Evolutionary conservation across 1,284 basidiomycete genomes (phyloP).

Genomic region (Cutaneotrichosporon sp.): DNA sequence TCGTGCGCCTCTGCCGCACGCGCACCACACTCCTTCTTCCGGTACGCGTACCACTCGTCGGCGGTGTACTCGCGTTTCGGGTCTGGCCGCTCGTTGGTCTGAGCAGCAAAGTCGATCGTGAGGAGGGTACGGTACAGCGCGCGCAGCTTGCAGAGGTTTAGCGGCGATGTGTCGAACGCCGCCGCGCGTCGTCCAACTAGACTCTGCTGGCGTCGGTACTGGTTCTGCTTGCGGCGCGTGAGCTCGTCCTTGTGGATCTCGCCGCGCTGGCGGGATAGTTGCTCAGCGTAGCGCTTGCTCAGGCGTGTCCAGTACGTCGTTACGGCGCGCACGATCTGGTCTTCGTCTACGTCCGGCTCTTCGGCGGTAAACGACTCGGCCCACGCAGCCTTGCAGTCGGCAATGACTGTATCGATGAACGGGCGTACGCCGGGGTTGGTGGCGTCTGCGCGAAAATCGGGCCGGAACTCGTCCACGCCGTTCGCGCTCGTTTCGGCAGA

Average conservation of each 20-base stretch:
- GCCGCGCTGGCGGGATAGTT: conserved; percentile 34
- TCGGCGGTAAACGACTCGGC: conserved; percentile 12
- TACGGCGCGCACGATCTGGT: conserved; percentile 34
- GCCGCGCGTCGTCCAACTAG: conserved; percentile 38
- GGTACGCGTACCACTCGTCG: conserved; percentile 44
- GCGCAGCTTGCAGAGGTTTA: conserved; percentile 40
- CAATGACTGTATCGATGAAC: conserved; percentile 34
- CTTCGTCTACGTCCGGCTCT: conserved; percentile 31
- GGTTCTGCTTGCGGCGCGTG: conserved; percentile 41
- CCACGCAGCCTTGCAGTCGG: conserved; percentile 34
- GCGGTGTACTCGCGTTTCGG: conserved; percentile 35
- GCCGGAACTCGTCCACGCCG: conserved; percentile 37
- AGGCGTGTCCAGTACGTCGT: conserved; percentile 42
- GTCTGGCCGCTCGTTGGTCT: conserved; percentile 41
- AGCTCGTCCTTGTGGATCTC: conserved; percentile 43
- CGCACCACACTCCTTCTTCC: conserved; percentile 28
- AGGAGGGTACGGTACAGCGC: conserved; percentile 44
- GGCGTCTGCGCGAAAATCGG: conserved; percentile 33
- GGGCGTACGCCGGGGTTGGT: conserved; percentile 24
- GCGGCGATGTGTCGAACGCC: conserved; percentile 40
- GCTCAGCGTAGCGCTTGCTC: conserved; percentile 41
- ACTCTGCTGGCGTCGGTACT: conserved; percentile 45
- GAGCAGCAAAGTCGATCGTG: conserved; percentile 43
- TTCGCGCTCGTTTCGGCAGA: conserved; percentile 28
- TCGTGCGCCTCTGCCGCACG: conserved; percentile 37